Base-by-base conservation (phyloP, 1,284 basidiomycete species). In the Sanguinoderma infundibulare region DNA sequence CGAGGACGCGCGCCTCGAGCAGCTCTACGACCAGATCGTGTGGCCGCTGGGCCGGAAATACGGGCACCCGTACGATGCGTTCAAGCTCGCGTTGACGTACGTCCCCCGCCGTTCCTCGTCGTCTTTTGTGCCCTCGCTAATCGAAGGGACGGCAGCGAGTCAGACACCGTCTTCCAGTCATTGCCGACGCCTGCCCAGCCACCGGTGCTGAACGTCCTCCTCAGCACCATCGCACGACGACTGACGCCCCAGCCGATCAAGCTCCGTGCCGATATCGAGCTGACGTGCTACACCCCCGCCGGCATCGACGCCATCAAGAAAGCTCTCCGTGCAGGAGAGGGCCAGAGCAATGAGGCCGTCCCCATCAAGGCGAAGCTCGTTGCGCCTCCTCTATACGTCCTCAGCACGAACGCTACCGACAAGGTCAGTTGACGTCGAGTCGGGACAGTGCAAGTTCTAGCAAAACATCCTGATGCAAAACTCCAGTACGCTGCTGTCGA, bases 231-330 rank as follows among this genome's bases (percentile, higher is more conserved):
- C 73, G 96, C 96, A 9, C 90, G 96, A 55, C 89, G 98, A 46
- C 83, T 99, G 60, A 99, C 97, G 1, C 98, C 97, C 14, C 98
- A 99, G 77, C 96, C 98, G 12, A 97, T 99, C 84, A 99, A 98
- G 81, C 88, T 99, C 57, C 95, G 97, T 73, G 95, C 98, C 22
- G 98, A 99, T 79, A 92, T 99, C 67, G 96, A 99, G 78, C 82
- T 99, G 57, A 98, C 96, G 42, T 99, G 97, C 78, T 99, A 98
- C 78, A 92, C 92, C 5, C 96, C 96, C 61, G 89, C 93, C 36
- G 98, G 98, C n/a, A 99, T 99, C 73, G 95, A 98, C 72, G 96
- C 97, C 2, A 98, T 99, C 78, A 96, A 96, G 79, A 90, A 89
- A 58, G 97, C 98, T 0, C 83, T 99, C 47, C 84, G 87, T 55